Evolutionary conservation across 2,329 filamentous ascomycete genomes (phyloP).

Genomic region (Talaromyces sp.): DNA sequence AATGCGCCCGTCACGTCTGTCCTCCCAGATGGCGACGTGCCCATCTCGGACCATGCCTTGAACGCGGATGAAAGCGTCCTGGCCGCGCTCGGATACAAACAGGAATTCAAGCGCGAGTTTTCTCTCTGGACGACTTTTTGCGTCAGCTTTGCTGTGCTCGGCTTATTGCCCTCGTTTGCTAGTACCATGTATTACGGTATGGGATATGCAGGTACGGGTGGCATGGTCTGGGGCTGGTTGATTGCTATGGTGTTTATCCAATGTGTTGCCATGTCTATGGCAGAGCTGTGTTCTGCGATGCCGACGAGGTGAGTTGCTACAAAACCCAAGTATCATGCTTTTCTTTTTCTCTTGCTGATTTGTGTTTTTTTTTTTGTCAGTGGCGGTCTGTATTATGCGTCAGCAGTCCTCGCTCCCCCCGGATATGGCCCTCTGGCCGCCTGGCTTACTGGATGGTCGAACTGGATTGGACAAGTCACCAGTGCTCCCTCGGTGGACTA

Average conservation of each 20-base stretch:
- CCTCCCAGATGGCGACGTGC: conserved; percentile 34
- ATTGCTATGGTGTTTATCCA: conserved; percentile 69
- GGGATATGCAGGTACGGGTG: conserved; percentile 55
- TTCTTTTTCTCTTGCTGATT: not conserved
- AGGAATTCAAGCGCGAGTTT: conserved; percentile 67
- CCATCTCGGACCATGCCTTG: conserved; percentile 31
- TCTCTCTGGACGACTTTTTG: conserved; percentile 70
- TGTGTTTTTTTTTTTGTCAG: conserved; percentile 19
- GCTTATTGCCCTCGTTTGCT: conserved; percentile 66
- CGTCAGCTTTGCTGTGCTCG: conserved; percentile 68
- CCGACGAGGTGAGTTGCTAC: conserved; percentile 52
- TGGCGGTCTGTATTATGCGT: conserved; percentile 69
- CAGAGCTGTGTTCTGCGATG: conserved; percentile 69
- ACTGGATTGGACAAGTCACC: conserved; percentile 65
- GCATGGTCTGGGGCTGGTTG: conserved; percentile 74
- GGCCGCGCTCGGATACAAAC: conserved; percentile 49
- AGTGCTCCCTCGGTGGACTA: conserved; percentile 65
- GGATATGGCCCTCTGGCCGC: conserved; percentile 63
- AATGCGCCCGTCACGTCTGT: conserved; percentile 34
- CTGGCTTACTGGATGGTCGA: conserved; percentile 67
- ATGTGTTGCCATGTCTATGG: conserved; percentile 64
- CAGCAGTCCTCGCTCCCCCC: conserved; percentile 64
- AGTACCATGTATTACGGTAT: conserved; percentile 66
- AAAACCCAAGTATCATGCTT: not conserved
- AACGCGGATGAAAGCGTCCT: conserved; percentile 40